A percentile compares a stretch with the other conserved stretches of the same genome.
phyloP scores from a whole-genome alignment of 371 early-diverging fungal species.

The Rozella allomycis region DNA sequence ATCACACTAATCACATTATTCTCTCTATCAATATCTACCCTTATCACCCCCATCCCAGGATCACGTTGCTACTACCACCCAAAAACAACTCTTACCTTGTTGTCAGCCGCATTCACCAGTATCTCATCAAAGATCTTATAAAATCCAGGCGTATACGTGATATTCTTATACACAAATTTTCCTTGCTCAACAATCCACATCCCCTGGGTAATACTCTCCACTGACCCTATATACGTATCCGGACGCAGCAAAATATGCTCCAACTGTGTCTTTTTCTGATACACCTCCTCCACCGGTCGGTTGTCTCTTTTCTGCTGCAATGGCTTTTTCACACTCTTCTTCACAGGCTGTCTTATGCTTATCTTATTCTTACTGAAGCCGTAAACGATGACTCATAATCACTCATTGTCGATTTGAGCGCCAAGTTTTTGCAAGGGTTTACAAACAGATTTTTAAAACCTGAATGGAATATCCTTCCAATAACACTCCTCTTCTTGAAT shows the following conservation, averaged over 20 bases:
- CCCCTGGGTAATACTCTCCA: conserved; percentile 54
- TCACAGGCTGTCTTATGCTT: too few relatives aligned
- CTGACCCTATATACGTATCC: conserved; percentile 97
- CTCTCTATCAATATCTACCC: conserved; percentile 71
- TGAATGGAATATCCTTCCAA: too few relatives aligned
- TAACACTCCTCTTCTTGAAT: too few relatives aligned
- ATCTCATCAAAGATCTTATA: conserved; percentile 99
- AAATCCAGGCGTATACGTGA: conserved; percentile 85
- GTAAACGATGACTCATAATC: too few relatives aligned
- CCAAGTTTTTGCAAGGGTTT: too few relatives aligned
- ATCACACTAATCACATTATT: conserved; percentile 67
- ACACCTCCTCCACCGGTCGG: conserved; percentile 77
- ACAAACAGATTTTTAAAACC: too few relatives aligned
- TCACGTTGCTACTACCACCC: too few relatives aligned
- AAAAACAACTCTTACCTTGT: conserved; percentile 65
- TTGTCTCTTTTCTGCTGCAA: too few relatives aligned
- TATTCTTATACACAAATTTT: conserved; percentile 44
- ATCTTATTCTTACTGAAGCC: too few relatives aligned
- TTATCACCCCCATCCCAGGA: conserved; percentile 67
- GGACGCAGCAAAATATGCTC: conserved; percentile 97
- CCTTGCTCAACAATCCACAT: conserved; percentile 67
- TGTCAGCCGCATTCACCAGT: conserved; percentile 72
- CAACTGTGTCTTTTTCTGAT: conserved; percentile 94
- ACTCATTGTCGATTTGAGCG: too few relatives aligned
- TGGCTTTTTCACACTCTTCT: too few relatives aligned